Conservation (phyloP, 164 flowering plant species). For the Hamamelis virginiana region DNA sequence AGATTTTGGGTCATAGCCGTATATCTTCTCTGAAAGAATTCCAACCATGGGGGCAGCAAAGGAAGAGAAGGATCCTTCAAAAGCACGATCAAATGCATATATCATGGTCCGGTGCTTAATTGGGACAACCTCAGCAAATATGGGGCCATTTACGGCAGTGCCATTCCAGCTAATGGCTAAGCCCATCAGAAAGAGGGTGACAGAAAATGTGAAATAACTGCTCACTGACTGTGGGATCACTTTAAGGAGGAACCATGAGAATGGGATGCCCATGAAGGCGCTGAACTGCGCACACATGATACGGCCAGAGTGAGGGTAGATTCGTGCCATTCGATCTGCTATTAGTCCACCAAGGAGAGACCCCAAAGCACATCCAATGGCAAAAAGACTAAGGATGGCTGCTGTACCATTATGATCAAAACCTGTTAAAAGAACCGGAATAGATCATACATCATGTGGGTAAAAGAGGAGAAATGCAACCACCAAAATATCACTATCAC, state of each 20-base stretch:
- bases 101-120: constrained; percentile 89
- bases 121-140: constrained; percentile 97
- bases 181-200: constrained; percentile 83
- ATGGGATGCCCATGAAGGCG: constrained; percentile 93
- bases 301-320: constrained; percentile 77
- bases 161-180: constrained; percentile 89
- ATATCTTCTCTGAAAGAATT: constrained; percentile 79
- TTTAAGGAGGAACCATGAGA: constrained; percentile 71
- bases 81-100: constrained; percentile 94
- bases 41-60: constrained; percentile 97
- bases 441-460: neutral
- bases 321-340: constrained; percentile 64
- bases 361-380: constrained; percentile 78
- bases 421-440: constrained; percentile 43
- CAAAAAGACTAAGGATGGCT: constrained; percentile 75
- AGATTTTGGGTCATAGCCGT: constrained; percentile 76
- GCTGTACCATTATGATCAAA: constrained; percentile 80
- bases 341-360: constrained; percentile 75
- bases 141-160: constrained; percentile 82
- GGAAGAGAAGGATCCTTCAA: constrained; percentile 90
- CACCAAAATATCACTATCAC: neutral
- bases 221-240: constrained; percentile 66
- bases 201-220: constrained; percentile 56
- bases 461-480: neutral
- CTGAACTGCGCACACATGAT: constrained; percentile 98